Base-by-base conservation (phyloP, 805 yeast species). In the Wickerhamomyces alni region DNA sequence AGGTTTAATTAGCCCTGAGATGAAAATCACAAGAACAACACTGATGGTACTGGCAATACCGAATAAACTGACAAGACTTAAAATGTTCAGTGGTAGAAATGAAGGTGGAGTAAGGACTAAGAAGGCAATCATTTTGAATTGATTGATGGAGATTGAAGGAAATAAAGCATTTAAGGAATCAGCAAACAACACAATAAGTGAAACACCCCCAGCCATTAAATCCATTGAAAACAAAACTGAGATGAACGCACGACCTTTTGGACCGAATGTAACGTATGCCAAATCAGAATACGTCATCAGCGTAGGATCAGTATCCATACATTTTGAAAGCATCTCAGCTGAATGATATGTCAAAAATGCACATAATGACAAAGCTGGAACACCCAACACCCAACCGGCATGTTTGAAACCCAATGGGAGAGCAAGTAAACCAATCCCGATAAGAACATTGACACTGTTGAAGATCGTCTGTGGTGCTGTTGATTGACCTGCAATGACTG, bases 281-380 rank as follows among this genome's bases (percentile, higher is more conserved):
- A 88, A 68, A 63, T 88, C 96, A 0, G 95, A 94, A 58, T 87
- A 88, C 0, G 96, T 84, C 69, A 82, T 79, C 38, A 87, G 63
- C 0, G 93, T 80, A 13, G 75, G 80, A 62, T 87, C 93, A 1
- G 87, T 81, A 45, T 82, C 87, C 72, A 87, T 72, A 47, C 95
- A 80, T 43, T 74, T 70, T 12, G 91, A 80, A 42, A 88, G 66
- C 37, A 87, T 64, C 6, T 71, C 70, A 8, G 96, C 96, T 2
- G 93, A 80, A 69, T 87, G 79, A 48, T 73, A 81, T 2, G 96
- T 87, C 22, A 79, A 62, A 11, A 66, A 36, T 1, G 93, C 93
- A 56, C 89, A 78, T 3, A 71, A 43, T 1, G 74, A 41, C 40
- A 88, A 61, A 17, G 84, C 60, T 1, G 75, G 69, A 9, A 75